These are phyloP conservation scores for Lodderomyces margitis DNA, from an alignment of 1,139 yeast species.

Conservation along the genomic window DNA sequence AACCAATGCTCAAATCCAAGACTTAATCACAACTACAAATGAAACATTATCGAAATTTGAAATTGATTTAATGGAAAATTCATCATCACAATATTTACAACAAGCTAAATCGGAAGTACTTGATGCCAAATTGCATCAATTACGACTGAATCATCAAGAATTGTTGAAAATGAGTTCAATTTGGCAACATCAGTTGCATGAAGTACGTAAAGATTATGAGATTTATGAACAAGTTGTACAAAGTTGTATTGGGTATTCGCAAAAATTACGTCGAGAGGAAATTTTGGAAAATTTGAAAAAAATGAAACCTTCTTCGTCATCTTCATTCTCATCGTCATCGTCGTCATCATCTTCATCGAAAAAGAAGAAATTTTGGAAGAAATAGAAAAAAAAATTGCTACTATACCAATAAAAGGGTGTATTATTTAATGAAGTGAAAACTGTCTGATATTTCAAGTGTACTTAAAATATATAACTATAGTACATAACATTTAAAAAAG, in stretches of 20 bases:
- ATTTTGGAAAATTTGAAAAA: conserved; percentile 38
- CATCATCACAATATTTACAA: conserved; percentile 27
- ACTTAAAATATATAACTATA: too few species aligned
- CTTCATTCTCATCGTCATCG: not conserved
- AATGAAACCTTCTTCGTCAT: conserved; percentile 16
- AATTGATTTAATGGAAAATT: conserved; percentile 35
- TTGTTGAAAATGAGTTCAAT: conserved; percentile 40
- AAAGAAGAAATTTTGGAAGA: conserved; percentile 17
- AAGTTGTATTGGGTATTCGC: conserved; percentile 68
- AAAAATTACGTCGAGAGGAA: conserved; percentile 52
- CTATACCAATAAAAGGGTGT: not conserved
- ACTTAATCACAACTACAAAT: conserved; percentile 22
- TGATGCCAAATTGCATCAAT: conserved; percentile 29
- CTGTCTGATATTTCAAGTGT: too few species aligned
- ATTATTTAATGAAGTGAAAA: too few species aligned
- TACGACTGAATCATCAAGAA: conserved; percentile 25
- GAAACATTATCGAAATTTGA: conserved; percentile 33
- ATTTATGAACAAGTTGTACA: conserved; percentile 72
- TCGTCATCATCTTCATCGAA: conserved; percentile 13
- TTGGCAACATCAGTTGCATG: conserved; percentile 48
- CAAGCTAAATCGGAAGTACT: conserved; percentile 17
- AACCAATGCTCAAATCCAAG: conserved; percentile 19
- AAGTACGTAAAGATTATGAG: conserved; percentile 51
- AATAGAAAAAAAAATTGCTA: conserved; percentile 6
- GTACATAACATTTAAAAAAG: not conserved